phyloP scores from a whole-genome alignment of 768 basidiomycete genomes.

The Mrakia blollopis region DNA sequence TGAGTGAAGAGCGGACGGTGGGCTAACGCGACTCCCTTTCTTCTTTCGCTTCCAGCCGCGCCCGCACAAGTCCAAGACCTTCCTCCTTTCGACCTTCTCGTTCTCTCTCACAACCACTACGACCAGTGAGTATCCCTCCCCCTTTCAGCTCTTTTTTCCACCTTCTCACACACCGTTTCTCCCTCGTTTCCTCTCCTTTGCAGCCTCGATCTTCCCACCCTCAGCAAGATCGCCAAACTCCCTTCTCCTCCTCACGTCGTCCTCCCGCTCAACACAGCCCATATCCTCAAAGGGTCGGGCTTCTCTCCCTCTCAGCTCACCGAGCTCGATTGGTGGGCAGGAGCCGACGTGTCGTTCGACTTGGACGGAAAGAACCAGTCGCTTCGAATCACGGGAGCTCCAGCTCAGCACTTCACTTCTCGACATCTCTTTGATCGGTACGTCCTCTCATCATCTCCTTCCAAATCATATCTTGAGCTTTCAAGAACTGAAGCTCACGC shows the following conservation, averaged over 20 bases:
- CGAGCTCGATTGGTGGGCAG: conserved; percentile 65
- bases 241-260: conserved; percentile 52
- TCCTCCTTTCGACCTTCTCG: conserved; percentile 60
- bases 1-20: too few relatives aligned
- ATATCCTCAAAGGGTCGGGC: conserved; percentile 48
- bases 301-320: conserved; percentile 49
- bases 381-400: conserved; percentile 42
- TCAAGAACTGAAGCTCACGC: background rate
- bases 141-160: too few relatives aligned
- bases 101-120: conserved; percentile 55
- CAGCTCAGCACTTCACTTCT: conserved; percentile 61
- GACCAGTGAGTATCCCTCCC: conserved; percentile 35
- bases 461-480: background rate
- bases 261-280: conserved; percentile 55
- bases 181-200: background rate
- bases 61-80: conserved; percentile 56
- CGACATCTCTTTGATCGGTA: conserved; percentile 38
- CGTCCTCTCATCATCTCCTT: background rate
- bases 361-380: conserved; percentile 35
- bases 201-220: conserved; percentile 51
- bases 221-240: conserved; percentile 43
- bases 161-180: too few relatives aligned
- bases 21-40: background rate
- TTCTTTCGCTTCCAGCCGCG: conserved; percentile 37
- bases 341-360: conserved; percentile 41